Percentiles rank a stretch among this genome's conserved stretches.
These are phyloP conservation scores for Alternaria alternata DNA, from an alignment of 2,329 filamentous ascomycete species.

Conservation along the genomic window DNA sequence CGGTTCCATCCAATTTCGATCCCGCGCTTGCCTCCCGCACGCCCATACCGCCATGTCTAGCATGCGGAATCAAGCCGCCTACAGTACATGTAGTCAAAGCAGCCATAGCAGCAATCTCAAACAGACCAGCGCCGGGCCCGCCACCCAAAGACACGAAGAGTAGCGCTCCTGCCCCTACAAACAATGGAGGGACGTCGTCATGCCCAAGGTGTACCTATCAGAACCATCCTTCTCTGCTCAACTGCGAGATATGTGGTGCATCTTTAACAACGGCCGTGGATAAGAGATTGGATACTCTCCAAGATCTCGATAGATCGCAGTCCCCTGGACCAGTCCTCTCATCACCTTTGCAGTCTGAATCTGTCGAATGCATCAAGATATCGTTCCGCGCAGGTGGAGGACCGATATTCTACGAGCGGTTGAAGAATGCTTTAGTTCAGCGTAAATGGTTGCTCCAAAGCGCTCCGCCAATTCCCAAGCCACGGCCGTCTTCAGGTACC, in stretches of 20 bases:
- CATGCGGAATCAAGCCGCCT: slow-evolving; percentile 92
- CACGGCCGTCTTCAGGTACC: slow-evolving; percentile 52
- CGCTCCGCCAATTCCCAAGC: slow-evolving; percentile 84
- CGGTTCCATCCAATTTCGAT: slow-evolving; percentile 92
- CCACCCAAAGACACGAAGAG: slow-evolving; percentile 49
- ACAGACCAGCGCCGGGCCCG: slow-evolving; percentile 54
- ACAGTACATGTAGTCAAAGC: slow-evolving; percentile 86
- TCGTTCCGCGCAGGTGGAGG: slow-evolving; percentile 91
- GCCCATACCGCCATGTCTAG: slow-evolving; percentile 83
- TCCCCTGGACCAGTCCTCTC: slow-evolving; percentile 78
- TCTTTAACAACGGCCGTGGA: slow-evolving; percentile 67
- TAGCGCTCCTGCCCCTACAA: slow-evolving; percentile 34
- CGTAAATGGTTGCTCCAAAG: slow-evolving; percentile 94
- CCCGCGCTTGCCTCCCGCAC: slow-evolving; percentile 80
- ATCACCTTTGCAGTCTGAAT: slow-evolving; percentile 62
- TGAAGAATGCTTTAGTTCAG: slow-evolving; percentile 88
- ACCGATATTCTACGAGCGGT: slow-evolving; percentile 85
- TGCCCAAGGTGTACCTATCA: slow-evolving; percentile 93
- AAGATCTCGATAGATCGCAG: slow-evolving; percentile 63
- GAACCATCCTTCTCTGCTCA: slow-evolving; percentile 85
- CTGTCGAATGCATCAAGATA: slow-evolving; percentile 81
- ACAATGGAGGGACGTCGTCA: slow-evolving; percentile 29
- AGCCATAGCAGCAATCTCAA: slow-evolving; percentile 77
- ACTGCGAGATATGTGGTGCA: slow-evolving; percentile 91
- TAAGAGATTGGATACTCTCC: slow-evolving; percentile 53